Conservation (phyloP, 768 basidiomycete species). For the Trametes cinnabarina region DNA sequence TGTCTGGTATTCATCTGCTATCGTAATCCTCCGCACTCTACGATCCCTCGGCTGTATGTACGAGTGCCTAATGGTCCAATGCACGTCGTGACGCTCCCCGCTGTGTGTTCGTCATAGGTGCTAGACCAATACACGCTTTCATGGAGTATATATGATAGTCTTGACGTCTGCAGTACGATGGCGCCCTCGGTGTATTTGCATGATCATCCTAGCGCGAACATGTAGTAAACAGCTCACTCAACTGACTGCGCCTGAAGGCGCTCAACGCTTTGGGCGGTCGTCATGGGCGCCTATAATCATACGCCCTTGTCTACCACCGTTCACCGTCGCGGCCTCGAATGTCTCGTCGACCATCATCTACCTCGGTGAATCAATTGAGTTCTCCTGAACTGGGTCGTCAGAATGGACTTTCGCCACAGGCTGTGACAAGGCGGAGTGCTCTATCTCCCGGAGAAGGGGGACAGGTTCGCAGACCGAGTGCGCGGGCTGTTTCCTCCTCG, state of each 20-base stretch:
- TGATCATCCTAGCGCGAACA: too few species aligned
- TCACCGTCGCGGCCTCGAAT: constrained; percentile 23
- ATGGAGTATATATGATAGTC: too few species aligned
- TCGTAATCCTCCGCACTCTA: constrained; percentile 2
- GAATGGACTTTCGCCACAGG: constrained; percentile 25
- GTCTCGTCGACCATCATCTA: constrained; percentile 39
- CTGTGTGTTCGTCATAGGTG: too few species aligned
- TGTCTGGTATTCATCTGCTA: not conserved
- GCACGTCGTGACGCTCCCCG: not conserved
- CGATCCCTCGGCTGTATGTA: constrained; percentile 15
- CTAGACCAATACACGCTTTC: too few species aligned
- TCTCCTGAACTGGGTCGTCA: constrained; percentile 20
- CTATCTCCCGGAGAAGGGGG: not conserved
- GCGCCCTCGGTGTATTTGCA: too few species aligned
- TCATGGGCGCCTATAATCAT: not conserved
- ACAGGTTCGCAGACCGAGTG: constrained; percentile 1
- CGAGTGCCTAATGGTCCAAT: constrained; percentile 17
- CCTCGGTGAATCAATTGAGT: constrained; percentile 29
- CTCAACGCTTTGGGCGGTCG: too few species aligned
- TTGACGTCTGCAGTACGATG: too few species aligned
- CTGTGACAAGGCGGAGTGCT: constrained; percentile 5
- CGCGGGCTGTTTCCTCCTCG: constrained; percentile 19
- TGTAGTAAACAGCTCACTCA: too few species aligned
- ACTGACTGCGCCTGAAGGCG: too few species aligned
- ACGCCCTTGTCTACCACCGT: not conserved